Conservation (phyloP, 1,284 basidiomycete genomes). For the Puccinia sorghi region DNA sequence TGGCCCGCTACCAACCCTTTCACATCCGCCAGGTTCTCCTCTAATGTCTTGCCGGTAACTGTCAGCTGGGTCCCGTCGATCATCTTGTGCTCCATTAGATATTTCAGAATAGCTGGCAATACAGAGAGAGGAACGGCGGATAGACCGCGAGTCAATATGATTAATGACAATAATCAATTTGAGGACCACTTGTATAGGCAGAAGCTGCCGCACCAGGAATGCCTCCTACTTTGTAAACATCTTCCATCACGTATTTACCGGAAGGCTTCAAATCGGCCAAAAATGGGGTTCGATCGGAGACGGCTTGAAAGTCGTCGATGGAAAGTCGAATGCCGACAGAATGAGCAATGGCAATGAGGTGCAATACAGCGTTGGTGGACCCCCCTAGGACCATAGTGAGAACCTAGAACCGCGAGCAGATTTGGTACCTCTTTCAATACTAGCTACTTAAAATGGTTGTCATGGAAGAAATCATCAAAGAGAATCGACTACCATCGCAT, state of each 20-base stretch:
- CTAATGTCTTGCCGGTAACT: slow-evolving; percentile 80
- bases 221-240: slow-evolving; percentile 82
- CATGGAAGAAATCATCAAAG: slow-evolving; percentile 63
- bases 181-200: neutral
- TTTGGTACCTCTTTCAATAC: slow-evolving; percentile 52
- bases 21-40: slow-evolving; percentile 80
- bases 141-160: neutral
- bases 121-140: neutral
- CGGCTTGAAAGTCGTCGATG: slow-evolving; percentile 81
- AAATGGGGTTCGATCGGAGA: slow-evolving; percentile 82
- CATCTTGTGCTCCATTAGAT: slow-evolving; percentile 75
- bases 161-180: neutral
- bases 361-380: slow-evolving; percentile 88
- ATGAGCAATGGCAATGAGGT: slow-evolving; percentile 85
- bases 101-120: slow-evolving; percentile 69
- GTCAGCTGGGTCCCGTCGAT: slow-evolving; percentile 84
- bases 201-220: slow-evolving; percentile 63
- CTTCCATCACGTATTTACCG: slow-evolving; percentile 86
- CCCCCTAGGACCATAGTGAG: slow-evolving; percentile 91
- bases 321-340: slow-evolving; percentile 78
- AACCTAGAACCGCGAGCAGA: slow-evolving; percentile 52
- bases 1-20: slow-evolving; percentile 67
- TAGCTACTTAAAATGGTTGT: too few species aligned
- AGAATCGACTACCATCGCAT: slow-evolving; percentile 51
- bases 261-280: slow-evolving; percentile 86